Percentiles rank a stretch among this genome's conserved stretches.
Conservation (phyloP, 192 early-diverging fungal species). For the Coemansia sp. region DNA sequence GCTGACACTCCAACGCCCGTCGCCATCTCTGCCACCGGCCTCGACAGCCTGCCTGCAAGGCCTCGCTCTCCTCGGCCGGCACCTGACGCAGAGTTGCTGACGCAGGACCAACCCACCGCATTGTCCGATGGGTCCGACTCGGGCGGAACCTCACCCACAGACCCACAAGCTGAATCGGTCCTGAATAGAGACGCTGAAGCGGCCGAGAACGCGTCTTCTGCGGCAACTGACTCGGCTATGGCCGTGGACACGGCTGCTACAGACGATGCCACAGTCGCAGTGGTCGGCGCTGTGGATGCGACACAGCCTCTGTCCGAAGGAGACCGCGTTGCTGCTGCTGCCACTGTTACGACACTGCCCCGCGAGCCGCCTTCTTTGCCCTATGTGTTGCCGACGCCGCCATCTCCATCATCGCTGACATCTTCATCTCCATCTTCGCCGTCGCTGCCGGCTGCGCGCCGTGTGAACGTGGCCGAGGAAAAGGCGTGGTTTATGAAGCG, state of each 20-base stretch:
- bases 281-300: too few species aligned
- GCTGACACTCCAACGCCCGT: too few species aligned
- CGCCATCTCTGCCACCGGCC: neutral
- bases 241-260: slow-evolving; percentile 6
- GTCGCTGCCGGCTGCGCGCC: slow-evolving; percentile 1
- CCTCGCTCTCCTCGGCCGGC: too few species aligned
- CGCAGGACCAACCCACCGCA: neutral
- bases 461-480: slow-evolving; percentile 45
- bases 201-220: neutral
- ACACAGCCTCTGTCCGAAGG: too few species aligned
- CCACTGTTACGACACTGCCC: too few species aligned
- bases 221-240: neutral
- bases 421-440: neutral
- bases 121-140: neutral
- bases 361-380: too few species aligned
- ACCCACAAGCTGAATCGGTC: neutral
- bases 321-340: too few species aligned
- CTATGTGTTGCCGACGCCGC: too few species aligned
- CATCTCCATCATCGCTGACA: neutral
- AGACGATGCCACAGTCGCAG: neutral
- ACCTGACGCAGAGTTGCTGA: neutral
- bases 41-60: neutral
- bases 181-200: neutral
- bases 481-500: slow-evolving; percentile 47
- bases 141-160: neutral